Conservation (phyloP, 768 basidiomycete species). For the Hydnomerulius pinastri region DNA sequence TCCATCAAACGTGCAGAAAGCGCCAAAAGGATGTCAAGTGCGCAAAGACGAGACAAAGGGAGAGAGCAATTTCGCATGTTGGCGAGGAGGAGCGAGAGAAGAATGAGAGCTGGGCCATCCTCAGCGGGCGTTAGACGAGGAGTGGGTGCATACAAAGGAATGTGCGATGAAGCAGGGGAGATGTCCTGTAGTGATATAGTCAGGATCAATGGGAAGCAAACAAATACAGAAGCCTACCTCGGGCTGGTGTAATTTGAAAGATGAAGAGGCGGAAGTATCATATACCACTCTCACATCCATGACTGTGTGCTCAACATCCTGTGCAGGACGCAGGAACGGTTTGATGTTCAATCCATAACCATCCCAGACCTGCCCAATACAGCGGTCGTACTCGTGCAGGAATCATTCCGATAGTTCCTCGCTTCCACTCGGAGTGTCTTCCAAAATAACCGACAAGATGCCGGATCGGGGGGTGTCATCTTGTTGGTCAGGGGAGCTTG, state of each 20-base stretch:
- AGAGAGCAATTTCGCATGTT: slow-evolving; percentile 87
- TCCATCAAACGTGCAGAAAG: slow-evolving; percentile 82
- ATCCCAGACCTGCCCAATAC: slow-evolving; percentile 81
- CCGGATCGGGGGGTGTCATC: slow-evolving; percentile 86
- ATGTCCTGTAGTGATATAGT: slow-evolving; percentile 54
- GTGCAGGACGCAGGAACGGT: slow-evolving; percentile 60
- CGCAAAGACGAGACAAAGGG: slow-evolving; percentile 83
- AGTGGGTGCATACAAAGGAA: slow-evolving; percentile 48
- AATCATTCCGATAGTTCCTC: slow-evolving; percentile 89
- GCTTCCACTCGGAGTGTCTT: slow-evolving; percentile 71
- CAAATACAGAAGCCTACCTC: slow-evolving; percentile 37
- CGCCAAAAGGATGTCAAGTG: slow-evolving; percentile 84
- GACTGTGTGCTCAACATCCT: slow-evolving; percentile 43
- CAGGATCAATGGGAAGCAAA: neutral
- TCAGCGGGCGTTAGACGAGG: slow-evolving; percentile 60
- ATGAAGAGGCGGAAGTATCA: slow-evolving; percentile 30
- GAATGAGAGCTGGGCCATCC: slow-evolving; percentile 87
- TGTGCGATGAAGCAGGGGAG: slow-evolving; percentile 72
- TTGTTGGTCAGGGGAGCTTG: slow-evolving; percentile 81
- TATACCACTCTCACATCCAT: slow-evolving; percentile 62
- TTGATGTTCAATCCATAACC: slow-evolving; percentile 87
- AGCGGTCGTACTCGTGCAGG: slow-evolving; percentile 88
- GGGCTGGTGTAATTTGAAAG: slow-evolving; percentile 64
- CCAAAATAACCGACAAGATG: slow-evolving; percentile 68
- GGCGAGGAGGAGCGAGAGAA: slow-evolving; percentile 83